A percentile compares a stretch with the other conserved stretches of the same genome.
phyloP scores from a whole-genome alignment of 441 rosid species.

The Daphne laureola region DNA sequence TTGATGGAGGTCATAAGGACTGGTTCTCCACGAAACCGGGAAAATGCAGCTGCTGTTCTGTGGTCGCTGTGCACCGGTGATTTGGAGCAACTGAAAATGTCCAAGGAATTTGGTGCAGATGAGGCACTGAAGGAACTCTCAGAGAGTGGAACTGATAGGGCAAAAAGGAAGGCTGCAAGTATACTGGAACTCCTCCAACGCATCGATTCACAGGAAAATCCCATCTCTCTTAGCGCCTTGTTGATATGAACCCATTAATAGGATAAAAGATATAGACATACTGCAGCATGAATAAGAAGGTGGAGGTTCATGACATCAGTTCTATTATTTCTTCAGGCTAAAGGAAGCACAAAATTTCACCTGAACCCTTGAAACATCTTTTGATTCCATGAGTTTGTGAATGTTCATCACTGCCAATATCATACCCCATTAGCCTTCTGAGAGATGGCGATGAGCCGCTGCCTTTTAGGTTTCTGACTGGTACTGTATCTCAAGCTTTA shows the following conservation, averaged over 20 bases:
- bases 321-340: no score
- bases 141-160: constrained; percentile 89
- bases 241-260: constrained; percentile 1
- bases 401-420: no score
- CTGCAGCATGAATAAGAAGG: no score
- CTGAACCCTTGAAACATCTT: no score
- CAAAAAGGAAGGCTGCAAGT: constrained; percentile 87
- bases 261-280: no score
- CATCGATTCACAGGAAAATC: constrained; percentile 22
- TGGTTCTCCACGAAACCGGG: constrained; percentile 89
- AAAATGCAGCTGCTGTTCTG: constrained; percentile 76
- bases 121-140: constrained; percentile 69
- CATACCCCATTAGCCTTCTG: no score
- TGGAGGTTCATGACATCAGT: no score
- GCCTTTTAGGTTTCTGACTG: no score
- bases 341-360: no score
- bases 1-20: constrained; percentile 73
- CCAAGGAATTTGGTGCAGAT: constrained; percentile 67
- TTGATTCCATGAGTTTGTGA: no score
- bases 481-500: no score
- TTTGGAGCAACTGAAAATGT: constrained; percentile 50
- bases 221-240: constrained; percentile 12
- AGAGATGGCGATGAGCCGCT: no score
- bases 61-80: constrained; percentile 78
- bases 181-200: constrained; percentile 72